Evolutionary conservation across 768 basidiomycete species (phyloP).

Genomic region (Lactifluus pinguis): DNA sequence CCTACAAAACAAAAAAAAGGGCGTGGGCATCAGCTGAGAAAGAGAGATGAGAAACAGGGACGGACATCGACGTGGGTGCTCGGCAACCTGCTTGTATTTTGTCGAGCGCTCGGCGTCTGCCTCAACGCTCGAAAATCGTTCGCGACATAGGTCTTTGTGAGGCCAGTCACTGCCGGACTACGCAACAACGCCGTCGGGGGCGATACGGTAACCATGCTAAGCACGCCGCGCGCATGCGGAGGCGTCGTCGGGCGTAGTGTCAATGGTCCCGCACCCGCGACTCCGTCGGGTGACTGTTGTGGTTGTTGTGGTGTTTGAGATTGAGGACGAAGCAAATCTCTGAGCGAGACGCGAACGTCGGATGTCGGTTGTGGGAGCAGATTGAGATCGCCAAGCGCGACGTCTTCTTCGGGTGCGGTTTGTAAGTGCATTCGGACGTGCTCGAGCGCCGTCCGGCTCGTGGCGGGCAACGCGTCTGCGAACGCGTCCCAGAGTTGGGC

Average conservation of each 20-base stretch:
- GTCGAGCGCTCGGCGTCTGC: slow-evolving; percentile 54
- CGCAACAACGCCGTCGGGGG: slow-evolving; percentile 62
- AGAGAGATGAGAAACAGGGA: slow-evolving; percentile 4
- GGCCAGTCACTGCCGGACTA: slow-evolving; percentile 62
- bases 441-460: slow-evolving; percentile 27
- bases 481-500: slow-evolving; percentile 37
- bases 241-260: slow-evolving; percentile 27
- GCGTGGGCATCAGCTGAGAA: too few species aligned
- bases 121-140: slow-evolving; percentile 78
- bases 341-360: neutral
- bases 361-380: neutral
- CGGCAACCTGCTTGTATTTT: slow-evolving; percentile 80
- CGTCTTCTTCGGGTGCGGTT: slow-evolving; percentile 21
- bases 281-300: neutral
- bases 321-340: neutral
- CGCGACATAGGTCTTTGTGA: slow-evolving; percentile 73
- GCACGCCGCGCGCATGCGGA: slow-evolving; percentile 36
- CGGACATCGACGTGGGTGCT: slow-evolving; percentile 76
- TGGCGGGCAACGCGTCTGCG: slow-evolving; percentile 24
- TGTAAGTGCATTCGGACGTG: slow-evolving; percentile 27
- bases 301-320: neutral
- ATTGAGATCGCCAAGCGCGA: neutral
- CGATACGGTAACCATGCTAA: slow-evolving; percentile 57
- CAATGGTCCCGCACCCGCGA: neutral
- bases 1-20: neutral